Evolutionary conservation across 495 filamentous ascomycete species (phyloP).

Genomic region (Articulospora tetracladia): DNA sequence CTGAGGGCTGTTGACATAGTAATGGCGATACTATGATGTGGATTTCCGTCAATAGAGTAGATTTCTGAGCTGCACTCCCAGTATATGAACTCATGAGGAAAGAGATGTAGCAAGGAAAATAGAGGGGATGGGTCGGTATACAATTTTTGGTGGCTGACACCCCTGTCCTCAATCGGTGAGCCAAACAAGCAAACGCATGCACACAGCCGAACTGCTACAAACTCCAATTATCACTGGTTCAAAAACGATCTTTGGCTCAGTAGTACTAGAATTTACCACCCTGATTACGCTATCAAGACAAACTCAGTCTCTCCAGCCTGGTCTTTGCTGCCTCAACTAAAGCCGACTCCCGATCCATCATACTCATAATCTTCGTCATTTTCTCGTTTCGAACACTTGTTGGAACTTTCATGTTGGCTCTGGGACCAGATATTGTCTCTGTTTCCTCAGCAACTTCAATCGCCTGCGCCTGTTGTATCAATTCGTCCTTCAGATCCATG

Average conservation of each 20-base stretch:
- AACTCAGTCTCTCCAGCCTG: constrained; percentile 46
- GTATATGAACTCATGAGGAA: neutral
- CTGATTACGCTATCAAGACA: constrained; percentile 30
- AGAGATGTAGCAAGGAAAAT: neutral
- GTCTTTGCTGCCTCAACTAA: constrained; percentile 48
- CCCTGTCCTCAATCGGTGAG: neutral
- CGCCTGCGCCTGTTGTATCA: constrained; percentile 46
- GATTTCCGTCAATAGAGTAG: too few species aligned
- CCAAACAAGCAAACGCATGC: neutral
- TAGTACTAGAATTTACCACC: neutral
- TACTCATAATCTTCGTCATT: constrained; percentile 61
- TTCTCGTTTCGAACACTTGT: constrained; percentile 64
- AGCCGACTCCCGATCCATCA: constrained; percentile 66
- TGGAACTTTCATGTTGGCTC: constrained; percentile 50
- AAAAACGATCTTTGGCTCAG: neutral
- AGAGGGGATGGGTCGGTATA: neutral
- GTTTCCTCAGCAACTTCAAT: constrained; percentile 16
- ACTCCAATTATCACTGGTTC: neutral
- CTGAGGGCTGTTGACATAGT: too few species aligned
- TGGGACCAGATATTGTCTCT: neutral
- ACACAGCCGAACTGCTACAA: neutral
- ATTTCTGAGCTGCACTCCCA: neutral
- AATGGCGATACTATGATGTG: too few species aligned
- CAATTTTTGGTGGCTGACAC: neutral
- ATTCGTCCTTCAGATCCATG: constrained; percentile 39